phyloP scores from a whole-genome alignment of 2,329 filamentous ascomycete genomes.

The Stemphylium lycopersici region DNA sequence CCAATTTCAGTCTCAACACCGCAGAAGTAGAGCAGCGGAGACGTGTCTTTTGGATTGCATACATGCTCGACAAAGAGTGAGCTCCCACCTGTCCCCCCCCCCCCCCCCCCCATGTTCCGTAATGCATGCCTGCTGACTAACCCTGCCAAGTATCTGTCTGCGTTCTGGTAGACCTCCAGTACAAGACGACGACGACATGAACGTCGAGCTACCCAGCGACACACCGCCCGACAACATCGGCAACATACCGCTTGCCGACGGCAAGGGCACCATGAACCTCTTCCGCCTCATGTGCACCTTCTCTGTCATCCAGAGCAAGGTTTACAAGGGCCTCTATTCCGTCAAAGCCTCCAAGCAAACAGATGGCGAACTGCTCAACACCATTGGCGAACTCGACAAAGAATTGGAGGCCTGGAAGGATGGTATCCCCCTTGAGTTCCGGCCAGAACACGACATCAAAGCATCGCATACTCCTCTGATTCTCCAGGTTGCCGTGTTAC shows the following conservation, averaged over 20 bases:
- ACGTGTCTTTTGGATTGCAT: conserved; percentile 78
- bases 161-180: conserved; percentile 74
- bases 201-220: conserved; percentile 90
- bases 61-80: conserved; percentile 74
- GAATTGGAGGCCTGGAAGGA: conserved; percentile 94
- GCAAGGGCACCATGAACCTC: conserved; percentile 90
- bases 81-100: conserved; percentile 27
- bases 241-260: conserved; percentile 87
- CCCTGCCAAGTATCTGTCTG: conserved; percentile 63
- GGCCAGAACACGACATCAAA: conserved; percentile 96
- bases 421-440: conserved; percentile 89
- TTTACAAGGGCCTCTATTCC: conserved; percentile 92
- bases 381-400: conserved; percentile 89
- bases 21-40: conserved; percentile 92
- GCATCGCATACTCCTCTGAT: conserved; percentile 92
- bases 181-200: conserved; percentile 85
- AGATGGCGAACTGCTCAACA: conserved; percentile 90
- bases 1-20: conserved; percentile 89
- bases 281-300: conserved; percentile 94
- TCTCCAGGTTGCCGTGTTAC: conserved; percentile 89
- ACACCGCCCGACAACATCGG: conserved; percentile 92
- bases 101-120: not conserved
- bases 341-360: conserved; percentile 90
- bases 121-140: conserved; percentile 20
- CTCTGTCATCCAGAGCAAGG: conserved; percentile 86